A percentile compares a stretch with the other conserved stretches of the same genome.
These are phyloP conservation scores for Musa balbisiana DNA, from an alignment of 202 grass and related monocot genomes.

Conservation along the genomic window DNA sequence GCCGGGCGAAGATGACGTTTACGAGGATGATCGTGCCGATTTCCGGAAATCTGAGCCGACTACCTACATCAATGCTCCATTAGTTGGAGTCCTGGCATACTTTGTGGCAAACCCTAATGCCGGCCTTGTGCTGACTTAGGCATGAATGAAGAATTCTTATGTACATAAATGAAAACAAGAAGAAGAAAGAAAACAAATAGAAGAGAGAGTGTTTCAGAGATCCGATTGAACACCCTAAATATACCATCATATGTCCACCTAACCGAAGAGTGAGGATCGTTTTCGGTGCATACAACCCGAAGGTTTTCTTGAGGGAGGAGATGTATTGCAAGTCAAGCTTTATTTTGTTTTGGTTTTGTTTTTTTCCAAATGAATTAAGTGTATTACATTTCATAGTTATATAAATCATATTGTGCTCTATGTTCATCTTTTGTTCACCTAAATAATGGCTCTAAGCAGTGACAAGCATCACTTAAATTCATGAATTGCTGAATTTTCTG, in stretches of 20 bases:
- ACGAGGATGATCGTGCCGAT: slow-evolving; percentile 64
- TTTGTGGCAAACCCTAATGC: slow-evolving; percentile 47
- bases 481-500: no score
- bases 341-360: no score
- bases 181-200: not conserved
- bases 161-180: not conserved
- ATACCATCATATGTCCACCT: not conserved
- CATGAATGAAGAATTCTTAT: not conserved
- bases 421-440: no score
- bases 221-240: not conserved
- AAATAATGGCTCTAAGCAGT: no score
- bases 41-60: slow-evolving; percentile 84
- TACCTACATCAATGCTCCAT: slow-evolving; percentile 90
- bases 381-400: no score
- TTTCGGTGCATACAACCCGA: no score
- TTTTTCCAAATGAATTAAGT: no score
- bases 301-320: no score
- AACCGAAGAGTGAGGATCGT: not conserved
- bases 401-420: no score
- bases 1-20: slow-evolving; percentile 69
- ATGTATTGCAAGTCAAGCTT: no score
- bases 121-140: slow-evolving; percentile 1
- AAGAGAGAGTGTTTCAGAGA: not conserved
- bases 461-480: no score
- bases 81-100: slow-evolving; percentile 74